These are phyloP conservation scores for Psilocybe cyanescens DNA, from an alignment of 768 basidiomycete genomes.

Conservation along the genomic window DNA sequence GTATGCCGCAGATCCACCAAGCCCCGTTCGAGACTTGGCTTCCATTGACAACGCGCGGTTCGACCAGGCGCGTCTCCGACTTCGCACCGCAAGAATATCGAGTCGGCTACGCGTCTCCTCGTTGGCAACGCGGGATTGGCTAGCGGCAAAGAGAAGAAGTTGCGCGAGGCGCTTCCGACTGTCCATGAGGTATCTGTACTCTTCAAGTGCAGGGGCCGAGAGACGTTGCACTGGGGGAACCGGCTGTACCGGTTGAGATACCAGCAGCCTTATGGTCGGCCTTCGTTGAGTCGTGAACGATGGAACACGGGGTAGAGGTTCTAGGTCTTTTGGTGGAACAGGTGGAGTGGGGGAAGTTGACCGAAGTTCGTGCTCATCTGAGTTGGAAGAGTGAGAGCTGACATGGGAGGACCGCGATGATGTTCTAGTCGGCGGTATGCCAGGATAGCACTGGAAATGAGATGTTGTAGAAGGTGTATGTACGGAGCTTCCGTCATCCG, in stretches of 20 bases:
- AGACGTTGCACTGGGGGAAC: constrained; percentile 31
- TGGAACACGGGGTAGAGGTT: not conserved
- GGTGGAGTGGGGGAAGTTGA: not conserved
- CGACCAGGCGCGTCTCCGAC: constrained; percentile 70
- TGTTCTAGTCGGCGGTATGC: constrained; percentile 13
- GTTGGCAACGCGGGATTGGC: constrained; percentile 41
- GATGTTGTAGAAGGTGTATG: constrained; percentile 46
- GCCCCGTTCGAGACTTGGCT: constrained; percentile 15
- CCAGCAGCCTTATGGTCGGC: not conserved
- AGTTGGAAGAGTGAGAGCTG: constrained; percentile 13
- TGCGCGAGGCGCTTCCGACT: constrained; percentile 41
- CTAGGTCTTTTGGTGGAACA: constrained; percentile 8
- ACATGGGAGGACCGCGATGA: constrained; percentile 13
- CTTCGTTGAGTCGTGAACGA: not conserved
- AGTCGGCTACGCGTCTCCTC: constrained; percentile 44
- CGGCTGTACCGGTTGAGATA: constrained; percentile 4
- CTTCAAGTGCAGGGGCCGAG: constrained; percentile 32
- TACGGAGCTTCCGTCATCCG: constrained; percentile 47
- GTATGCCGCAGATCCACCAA: constrained; percentile 25
- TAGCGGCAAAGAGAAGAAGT: constrained; percentile 44
- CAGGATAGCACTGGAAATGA: constrained; percentile 23
- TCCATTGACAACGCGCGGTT: constrained; percentile 43
- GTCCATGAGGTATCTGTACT: constrained; percentile 36
- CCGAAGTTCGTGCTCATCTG: not conserved
- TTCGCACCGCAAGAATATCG: constrained; percentile 56